Conservation (phyloP, 2,329 filamentous ascomycete species). For the Microdochium trichocladiopsis region DNA sequence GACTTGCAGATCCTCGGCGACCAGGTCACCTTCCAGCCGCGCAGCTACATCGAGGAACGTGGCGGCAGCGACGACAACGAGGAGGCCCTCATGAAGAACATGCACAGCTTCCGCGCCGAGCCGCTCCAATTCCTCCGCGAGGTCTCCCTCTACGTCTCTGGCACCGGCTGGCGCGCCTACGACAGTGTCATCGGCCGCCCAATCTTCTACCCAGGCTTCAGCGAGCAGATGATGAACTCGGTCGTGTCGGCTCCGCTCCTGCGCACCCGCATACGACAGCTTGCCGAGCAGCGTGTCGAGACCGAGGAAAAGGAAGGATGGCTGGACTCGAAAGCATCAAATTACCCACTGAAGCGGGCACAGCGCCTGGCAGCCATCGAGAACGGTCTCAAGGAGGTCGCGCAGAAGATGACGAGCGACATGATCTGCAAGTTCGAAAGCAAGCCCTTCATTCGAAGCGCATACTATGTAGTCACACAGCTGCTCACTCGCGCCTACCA, state of each 20-base stretch:
- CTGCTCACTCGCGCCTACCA: constrained; percentile 89
- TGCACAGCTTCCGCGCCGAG: constrained; percentile 75
- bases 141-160: constrained; percentile 86
- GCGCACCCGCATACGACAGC: constrained; percentile 63
- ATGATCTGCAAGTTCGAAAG: constrained; percentile 99
- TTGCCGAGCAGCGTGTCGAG: constrained; percentile 67
- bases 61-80: constrained; percentile 45
- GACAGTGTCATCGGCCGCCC: constrained; percentile 85
- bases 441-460: constrained; percentile 82
- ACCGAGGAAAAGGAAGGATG: constrained; percentile 73
- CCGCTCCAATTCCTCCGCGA: constrained; percentile 80
- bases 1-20: constrained; percentile 72
- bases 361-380: constrained; percentile 60
- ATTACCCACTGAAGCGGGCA: constrained; percentile 43
- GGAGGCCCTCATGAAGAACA: constrained; percentile 69
- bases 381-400: constrained; percentile 67
- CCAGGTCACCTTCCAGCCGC: constrained; percentile 67
- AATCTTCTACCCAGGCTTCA: constrained; percentile 88
- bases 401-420: constrained; percentile 78
- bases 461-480: constrained; percentile 86
- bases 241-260: constrained; percentile 73
- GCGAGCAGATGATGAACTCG: constrained; percentile 76
- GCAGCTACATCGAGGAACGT: constrained; percentile 52
- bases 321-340: constrained; percentile 47
- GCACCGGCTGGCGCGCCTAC: constrained; percentile 92